These are phyloP conservation scores for Pichia sp. DNA, from an alignment of 1,139 yeast species.

Conservation along the genomic window DNA sequence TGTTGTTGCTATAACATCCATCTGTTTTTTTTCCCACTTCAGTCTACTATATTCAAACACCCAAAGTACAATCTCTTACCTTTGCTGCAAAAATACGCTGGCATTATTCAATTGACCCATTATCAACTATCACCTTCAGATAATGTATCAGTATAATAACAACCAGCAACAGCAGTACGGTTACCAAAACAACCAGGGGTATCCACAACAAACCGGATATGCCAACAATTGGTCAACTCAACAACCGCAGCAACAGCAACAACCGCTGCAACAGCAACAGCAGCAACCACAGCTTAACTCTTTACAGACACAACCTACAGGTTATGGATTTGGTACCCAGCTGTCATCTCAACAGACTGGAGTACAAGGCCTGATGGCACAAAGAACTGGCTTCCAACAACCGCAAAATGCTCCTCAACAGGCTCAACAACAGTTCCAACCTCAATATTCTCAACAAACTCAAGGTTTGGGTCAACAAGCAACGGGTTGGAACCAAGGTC, in stretches of 20 bases:
- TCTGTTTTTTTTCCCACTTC: no score
- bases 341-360: constrained; percentile 32
- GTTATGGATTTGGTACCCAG: constrained; percentile 21
- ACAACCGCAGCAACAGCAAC: constrained; percentile 15
- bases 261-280: constrained; percentile 10
- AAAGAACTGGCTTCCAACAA: constrained; percentile 32
- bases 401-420: constrained; percentile 16
- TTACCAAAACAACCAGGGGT: constrained; percentile 12
- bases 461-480: constrained; percentile 28
- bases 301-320: constrained; percentile 25
- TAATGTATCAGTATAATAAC: constrained; percentile 2
- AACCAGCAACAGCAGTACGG: constrained; percentile 11
- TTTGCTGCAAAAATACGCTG: no score
- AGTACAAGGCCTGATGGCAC: constrained; percentile 29
- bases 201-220: constrained; percentile 21
- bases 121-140: no score
- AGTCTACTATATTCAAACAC: no score
- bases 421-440: constrained; percentile 12
- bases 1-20: no score
- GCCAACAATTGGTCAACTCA: constrained; percentile 18
- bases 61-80: no score
- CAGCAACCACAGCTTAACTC: constrained; percentile 10
- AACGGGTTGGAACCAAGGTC: constrained; percentile 24
- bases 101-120: no score
- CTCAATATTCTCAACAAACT: constrained; percentile 9